These are phyloP conservation scores for Colletotrichum higginsianum DNA, from an alignment of 2,329 filamentous ascomycete genomes.

Conservation along the genomic window DNA sequence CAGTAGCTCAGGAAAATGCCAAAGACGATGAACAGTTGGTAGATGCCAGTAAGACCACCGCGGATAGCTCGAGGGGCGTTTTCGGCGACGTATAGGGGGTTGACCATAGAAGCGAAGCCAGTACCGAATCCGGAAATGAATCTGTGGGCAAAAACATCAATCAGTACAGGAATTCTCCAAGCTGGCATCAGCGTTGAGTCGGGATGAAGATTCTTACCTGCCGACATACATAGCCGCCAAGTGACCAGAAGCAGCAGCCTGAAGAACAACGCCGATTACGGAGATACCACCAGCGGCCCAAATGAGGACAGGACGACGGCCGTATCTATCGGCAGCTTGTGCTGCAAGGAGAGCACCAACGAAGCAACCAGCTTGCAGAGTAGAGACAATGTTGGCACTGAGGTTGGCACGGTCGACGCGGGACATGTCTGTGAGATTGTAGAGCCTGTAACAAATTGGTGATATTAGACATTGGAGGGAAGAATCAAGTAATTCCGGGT, in stretches of 20 bases:
- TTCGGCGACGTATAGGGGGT: slow-evolving; percentile 72
- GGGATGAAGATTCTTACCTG: slow-evolving; percentile 47
- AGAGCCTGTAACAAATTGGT: slow-evolving; percentile 34
- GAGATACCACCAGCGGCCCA: slow-evolving; percentile 64
- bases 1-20: slow-evolving; percentile 65
- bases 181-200: not conserved
- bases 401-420: slow-evolving; percentile 38
- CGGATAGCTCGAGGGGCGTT: slow-evolving; percentile 67
- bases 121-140: slow-evolving; percentile 65
- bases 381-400: slow-evolving; percentile 54
- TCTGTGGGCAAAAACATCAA: slow-evolving; percentile 64
- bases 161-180: slow-evolving; percentile 58
- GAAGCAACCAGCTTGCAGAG: slow-evolving; percentile 69
- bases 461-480: slow-evolving; percentile 43
- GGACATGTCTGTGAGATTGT: slow-evolving; percentile 30
- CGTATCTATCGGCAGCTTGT: slow-evolving; percentile 69
- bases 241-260: slow-evolving; percentile 55
- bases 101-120: slow-evolving; percentile 65
- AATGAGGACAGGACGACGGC: slow-evolving; percentile 66
- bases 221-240: slow-evolving; percentile 71
- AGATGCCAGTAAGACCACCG: slow-evolving; percentile 65
- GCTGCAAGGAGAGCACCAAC: slow-evolving; percentile 69
- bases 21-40: slow-evolving; percentile 66
- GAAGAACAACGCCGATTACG: slow-evolving; percentile 60
- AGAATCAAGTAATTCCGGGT: not conserved